Percentiles rank a stretch among this genome's conserved stretches.
Conservation (phyloP, 2,329 filamentous ascomycete species). For the Meredithiella fracta region DNA sequence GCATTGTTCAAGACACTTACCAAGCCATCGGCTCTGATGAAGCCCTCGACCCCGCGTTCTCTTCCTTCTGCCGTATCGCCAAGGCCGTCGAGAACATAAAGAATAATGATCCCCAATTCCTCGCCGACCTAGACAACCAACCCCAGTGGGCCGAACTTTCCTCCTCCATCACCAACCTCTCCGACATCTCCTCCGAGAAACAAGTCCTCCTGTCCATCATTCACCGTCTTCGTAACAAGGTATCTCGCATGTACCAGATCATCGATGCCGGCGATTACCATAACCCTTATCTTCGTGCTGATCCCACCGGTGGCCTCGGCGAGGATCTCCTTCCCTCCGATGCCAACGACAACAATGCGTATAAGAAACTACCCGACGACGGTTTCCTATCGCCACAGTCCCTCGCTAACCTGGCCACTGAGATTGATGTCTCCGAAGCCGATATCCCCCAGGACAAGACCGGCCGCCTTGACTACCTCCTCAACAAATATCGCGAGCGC, state of each 20-base stretch:
- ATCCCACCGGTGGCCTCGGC: background rate
- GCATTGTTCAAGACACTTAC: background rate
- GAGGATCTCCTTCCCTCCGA: background rate
- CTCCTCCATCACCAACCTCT: background rate
- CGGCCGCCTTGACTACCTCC: background rate
- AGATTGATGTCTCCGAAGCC: background rate
- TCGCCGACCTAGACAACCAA: background rate
- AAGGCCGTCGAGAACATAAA: background rate
- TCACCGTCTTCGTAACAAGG: background rate
- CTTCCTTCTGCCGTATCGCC: background rate
- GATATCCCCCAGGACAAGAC: background rate
- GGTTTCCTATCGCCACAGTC: background rate
- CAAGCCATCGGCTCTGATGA: background rate
- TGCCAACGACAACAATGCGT: background rate
- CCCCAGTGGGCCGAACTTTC: background rate
- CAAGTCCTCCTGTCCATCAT: background rate
- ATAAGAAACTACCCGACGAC: background rate
- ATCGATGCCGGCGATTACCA: background rate
- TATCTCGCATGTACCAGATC: background rate
- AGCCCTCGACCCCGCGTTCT: background rate
- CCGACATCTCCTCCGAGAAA: background rate
- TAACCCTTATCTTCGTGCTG: conserved; percentile 1
- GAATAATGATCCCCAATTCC: background rate
- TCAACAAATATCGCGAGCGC: background rate
- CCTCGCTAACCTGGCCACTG: background rate